Evolutionary conservation across 2,329 filamentous ascomycete genomes (phyloP), one percentile per base, ranked within the genome.

Genomic region (Stagonosporopsis rhizophila): DNA sequence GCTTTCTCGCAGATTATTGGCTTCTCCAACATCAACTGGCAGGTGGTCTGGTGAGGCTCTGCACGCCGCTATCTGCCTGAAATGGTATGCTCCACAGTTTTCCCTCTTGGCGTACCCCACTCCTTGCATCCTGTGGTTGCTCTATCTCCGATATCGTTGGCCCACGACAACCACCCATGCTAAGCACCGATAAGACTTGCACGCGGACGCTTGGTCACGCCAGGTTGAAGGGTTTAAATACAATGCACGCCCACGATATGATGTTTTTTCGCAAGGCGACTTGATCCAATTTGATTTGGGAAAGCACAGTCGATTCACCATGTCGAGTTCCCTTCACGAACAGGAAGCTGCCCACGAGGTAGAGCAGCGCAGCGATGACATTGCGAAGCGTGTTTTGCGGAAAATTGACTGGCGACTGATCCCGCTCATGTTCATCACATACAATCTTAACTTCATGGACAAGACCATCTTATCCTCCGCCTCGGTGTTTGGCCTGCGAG

Each of bases 361-460:
- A 4, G 56, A 55, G 20, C 52, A 41, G 14, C 22, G 40, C 22
- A 49, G 47, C 15, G 49, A 59, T 14, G 56, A 42, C 4, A 42
- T 48, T 17, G 67, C 65, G 9, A 75, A 72, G 38, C 72, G 68
- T 7, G 78, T 85, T 3, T 55, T 87, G 46, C 75, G 79, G 23
- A 86, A 86, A 69, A 86, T 87, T 56, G 85, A 87, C 66, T 74
- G 72, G 60, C 75, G 75, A 12, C 73, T 87, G 9, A 80, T 87
- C 5, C 83, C 85, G 0, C 71, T 87, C 11, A 70, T 87, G 9
- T 86, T 86, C 57, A 61, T 82, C 38, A 85, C 82, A 0, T 87
- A 87, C 64, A 82, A 82, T 74, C 69, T 87, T 59, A 85, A 85
- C 64, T 87, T 86, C 54, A 84, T 87, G 78, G 85, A 87, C 69